phyloP scores from a whole-genome alignment of 352 stramenopile species.

The Blastocystis sp. region DNA sequence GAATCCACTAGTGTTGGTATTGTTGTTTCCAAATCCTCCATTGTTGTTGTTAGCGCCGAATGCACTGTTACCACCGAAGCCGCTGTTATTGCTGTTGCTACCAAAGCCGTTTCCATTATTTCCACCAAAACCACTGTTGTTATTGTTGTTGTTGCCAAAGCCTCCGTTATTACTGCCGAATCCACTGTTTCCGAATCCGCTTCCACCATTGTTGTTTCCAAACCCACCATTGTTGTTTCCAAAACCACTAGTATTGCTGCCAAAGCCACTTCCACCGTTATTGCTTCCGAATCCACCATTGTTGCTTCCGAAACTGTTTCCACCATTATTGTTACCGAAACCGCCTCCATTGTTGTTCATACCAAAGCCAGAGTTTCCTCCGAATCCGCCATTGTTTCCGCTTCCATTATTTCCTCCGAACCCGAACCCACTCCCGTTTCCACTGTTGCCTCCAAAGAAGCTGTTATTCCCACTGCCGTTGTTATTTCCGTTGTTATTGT shows the following conservation, averaged over 20 bases:
- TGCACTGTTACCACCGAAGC: too few relatives aligned
- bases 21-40: background rate
- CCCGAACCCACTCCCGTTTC: background rate
- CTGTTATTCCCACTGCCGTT: background rate
- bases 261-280: background rate
- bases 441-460: too few relatives aligned
- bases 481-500: background rate
- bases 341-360: background rate
- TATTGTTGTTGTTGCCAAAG: background rate
- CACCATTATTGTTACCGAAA: background rate
- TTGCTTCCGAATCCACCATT: background rate
- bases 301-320: background rate
- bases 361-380: background rate
- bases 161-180: background rate
- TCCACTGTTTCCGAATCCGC: constrained; percentile 25
- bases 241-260: constrained; percentile 9
- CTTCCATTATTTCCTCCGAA: background rate
- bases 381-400: constrained; percentile 6
- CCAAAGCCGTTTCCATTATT: background rate
- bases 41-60: background rate
- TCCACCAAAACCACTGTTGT: too few relatives aligned
- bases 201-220: background rate
- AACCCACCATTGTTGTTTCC: background rate
- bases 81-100: background rate
- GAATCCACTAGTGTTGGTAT: background rate